Conservation (phyloP, 495 filamentous ascomycete species). For the Penicillium longicatenatum region DNA sequence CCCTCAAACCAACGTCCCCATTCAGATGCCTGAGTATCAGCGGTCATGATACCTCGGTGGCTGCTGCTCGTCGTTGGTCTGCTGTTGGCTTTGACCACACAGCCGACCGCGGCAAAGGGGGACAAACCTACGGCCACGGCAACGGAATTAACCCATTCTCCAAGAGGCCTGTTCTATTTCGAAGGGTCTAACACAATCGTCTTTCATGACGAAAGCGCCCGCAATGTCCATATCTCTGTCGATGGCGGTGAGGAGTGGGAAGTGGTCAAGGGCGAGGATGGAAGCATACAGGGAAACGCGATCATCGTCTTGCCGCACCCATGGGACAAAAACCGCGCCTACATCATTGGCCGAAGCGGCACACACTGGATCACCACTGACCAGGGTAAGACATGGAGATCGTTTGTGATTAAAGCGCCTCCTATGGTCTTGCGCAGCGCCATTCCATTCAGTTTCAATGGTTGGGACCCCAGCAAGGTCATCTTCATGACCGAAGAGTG, state of each 20-base stretch:
- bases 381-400: conserved; percentile 74
- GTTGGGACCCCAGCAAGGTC: conserved; percentile 75
- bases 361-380: conserved; percentile 81
- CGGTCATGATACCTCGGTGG: conserved; percentile 47
- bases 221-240: conserved; percentile 67
- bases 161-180: conserved; percentile 77
- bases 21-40: conserved; percentile 37
- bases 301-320: conserved; percentile 68
- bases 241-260: conserved; percentile 80
- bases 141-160: conserved; percentile 62
- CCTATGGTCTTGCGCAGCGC: conserved; percentile 29
- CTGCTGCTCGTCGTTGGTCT: conserved; percentile 40
- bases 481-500: conserved; percentile 78
- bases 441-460: conserved; percentile 69
- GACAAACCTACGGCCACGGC: conserved; percentile 51
- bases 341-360: conserved; percentile 65
- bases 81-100: conserved; percentile 34
- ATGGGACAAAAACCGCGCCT: conserved; percentile 75
- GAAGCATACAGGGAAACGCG: conserved; percentile 54
- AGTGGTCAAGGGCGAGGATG: conserved; percentile 59
- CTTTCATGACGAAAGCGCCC: conserved; percentile 55
- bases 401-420: conserved; percentile 61
- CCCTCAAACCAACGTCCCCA: conserved; percentile 10
- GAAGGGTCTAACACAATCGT: conserved; percentile 78
- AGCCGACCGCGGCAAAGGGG: conserved; percentile 47